These are phyloP conservation scores for Arachis hypogaea DNA, from an alignment of 306 rosid species.

Conservation along the genomic window DNA sequence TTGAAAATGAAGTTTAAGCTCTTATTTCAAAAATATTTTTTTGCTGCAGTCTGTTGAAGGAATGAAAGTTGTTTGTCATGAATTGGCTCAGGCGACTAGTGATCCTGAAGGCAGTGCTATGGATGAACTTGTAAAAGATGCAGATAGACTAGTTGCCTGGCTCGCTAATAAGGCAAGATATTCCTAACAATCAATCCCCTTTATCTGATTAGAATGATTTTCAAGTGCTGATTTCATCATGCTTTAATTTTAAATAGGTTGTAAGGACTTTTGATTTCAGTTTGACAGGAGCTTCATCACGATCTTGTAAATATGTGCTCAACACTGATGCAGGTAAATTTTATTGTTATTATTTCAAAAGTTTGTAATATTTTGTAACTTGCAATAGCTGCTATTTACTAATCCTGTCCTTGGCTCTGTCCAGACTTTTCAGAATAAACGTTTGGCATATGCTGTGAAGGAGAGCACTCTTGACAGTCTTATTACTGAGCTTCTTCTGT, in stretches of 20 bases:
- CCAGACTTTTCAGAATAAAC: constrained; percentile 96
- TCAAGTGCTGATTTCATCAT: not conserved
- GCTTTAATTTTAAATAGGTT: constrained; percentile 54
- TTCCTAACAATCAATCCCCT: not conserved
- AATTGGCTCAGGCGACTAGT: constrained; percentile 85
- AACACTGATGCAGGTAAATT: constrained; percentile 96
- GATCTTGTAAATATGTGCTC: constrained; percentile 98
- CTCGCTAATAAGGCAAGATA: constrained; percentile 79
- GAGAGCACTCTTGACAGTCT: constrained; percentile 94
- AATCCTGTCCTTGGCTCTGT: constrained; percentile 17
- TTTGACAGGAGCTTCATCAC: constrained; percentile 90
- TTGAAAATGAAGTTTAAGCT: constrained; percentile 20
- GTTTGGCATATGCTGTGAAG: constrained; percentile 90
- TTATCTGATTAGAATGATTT: not conserved
- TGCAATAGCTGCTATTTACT: constrained; percentile 2
- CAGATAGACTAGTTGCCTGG: constrained; percentile 93
- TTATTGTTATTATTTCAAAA: not conserved
- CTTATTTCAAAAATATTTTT: constrained; percentile 37
- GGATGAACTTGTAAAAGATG: constrained; percentile 88
- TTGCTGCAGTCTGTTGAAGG: constrained; percentile 93
- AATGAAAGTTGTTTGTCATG: constrained; percentile 98
- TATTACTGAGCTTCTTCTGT: constrained; percentile 92
- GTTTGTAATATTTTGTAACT: not conserved
- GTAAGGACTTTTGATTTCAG: constrained; percentile 98
- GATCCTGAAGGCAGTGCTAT: constrained; percentile 92